Percentiles rank a stretch among this genome's conserved stretches.
phyloP scores from a whole-genome alignment of 176 grass and related monocot genomes.

The Poa pratensis region DNA sequence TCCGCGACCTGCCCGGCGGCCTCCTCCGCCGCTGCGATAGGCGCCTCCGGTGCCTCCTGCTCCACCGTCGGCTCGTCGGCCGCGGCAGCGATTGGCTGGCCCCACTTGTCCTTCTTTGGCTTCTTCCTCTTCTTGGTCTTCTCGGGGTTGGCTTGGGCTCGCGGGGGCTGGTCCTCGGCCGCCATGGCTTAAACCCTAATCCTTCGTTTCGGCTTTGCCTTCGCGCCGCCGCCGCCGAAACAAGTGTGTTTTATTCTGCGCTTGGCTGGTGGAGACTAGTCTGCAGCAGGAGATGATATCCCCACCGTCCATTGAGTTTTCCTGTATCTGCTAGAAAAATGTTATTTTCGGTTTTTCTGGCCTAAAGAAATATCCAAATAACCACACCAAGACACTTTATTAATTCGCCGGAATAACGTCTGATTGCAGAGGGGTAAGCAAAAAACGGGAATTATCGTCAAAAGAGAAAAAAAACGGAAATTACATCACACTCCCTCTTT shows the following conservation, averaged over 20 bases:
- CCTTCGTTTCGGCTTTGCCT: not conserved
- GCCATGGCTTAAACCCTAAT: constrained; percentile 58
- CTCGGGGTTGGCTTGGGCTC: constrained; percentile 28
- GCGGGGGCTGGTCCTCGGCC: constrained; percentile 41
- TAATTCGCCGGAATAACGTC: too few relatives aligned
- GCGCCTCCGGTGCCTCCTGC: constrained; percentile 33
- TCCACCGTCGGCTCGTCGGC: constrained; percentile 31
- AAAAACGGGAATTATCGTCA: too few relatives aligned
- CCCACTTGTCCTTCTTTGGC: constrained; percentile 85
- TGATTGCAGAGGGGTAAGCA: too few relatives aligned
- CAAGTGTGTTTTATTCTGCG: not conserved
- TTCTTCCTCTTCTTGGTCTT: constrained; percentile 75
- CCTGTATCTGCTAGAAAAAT: too few relatives aligned
- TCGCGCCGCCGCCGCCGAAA: constrained; percentile 14
- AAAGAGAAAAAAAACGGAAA: too few relatives aligned
- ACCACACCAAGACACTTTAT: too few relatives aligned
- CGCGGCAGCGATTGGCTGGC: constrained; percentile 54
- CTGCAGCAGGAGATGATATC: not conserved
- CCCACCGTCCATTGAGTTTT: not conserved
- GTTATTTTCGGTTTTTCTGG: too few relatives aligned
- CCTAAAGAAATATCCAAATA: too few relatives aligned
- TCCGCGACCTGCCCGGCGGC: not conserved
- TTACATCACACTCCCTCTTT: too few relatives aligned
- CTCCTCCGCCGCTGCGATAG: not conserved
- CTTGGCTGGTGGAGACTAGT: not conserved